phyloP scores from a whole-genome alignment of 306 rosid genomes.

The Casuarina glauca region DNA sequence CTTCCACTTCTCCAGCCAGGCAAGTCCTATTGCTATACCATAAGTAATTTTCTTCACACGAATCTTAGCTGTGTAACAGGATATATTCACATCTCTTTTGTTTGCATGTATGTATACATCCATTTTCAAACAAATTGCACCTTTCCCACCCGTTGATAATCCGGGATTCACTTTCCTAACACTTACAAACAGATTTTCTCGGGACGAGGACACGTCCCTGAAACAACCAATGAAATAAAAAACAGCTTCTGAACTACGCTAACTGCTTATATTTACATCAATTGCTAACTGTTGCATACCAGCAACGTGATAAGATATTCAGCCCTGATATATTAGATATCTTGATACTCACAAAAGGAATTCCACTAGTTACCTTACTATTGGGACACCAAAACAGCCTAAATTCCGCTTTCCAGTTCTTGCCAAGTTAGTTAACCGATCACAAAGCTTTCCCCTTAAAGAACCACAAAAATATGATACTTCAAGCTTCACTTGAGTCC shows the following conservation, averaged over 20 bases:
- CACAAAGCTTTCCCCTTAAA: background rate
- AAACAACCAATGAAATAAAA: too few relatives aligned
- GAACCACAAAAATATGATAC: slow-evolving; percentile 5
- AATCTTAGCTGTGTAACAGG: background rate
- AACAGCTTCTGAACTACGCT: too few relatives aligned
- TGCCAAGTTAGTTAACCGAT: slow-evolving; percentile 11
- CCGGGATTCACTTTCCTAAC: too few relatives aligned
- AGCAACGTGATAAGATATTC: background rate
- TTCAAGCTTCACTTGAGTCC: slow-evolving; percentile 24
- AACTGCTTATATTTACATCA: background rate
- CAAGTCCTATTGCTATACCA: background rate
- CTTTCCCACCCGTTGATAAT: background rate
- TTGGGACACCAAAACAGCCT: slow-evolving; percentile 15
- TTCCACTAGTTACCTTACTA: slow-evolving; percentile 14
- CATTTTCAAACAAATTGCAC: background rate
- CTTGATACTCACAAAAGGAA: background rate
- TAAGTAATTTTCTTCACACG: background rate
- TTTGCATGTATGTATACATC: too few relatives aligned
- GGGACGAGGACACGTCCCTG: too few relatives aligned
- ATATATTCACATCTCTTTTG: background rate
- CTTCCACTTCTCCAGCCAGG: background rate
- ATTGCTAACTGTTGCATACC: background rate
- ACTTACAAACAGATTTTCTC: too few relatives aligned
- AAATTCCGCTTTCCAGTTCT: slow-evolving; percentile 8
- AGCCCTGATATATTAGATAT: background rate